These are phyloP conservation scores for Phytophthora hybrid DNA, from an alignment of 352 stramenopile species.

Conservation along the genomic window DNA sequence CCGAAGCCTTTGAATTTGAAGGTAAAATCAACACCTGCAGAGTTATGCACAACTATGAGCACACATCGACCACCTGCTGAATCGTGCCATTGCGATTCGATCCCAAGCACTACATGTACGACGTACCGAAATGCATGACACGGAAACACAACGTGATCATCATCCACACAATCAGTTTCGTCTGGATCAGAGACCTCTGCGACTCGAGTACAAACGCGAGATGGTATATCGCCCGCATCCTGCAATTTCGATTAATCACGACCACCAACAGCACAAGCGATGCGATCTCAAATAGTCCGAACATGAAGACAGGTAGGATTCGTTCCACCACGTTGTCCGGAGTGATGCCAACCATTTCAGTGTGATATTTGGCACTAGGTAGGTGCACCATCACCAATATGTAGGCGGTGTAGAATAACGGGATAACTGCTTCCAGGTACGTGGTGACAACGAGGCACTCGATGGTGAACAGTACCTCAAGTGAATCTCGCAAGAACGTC, in stretches of 20 bases:
- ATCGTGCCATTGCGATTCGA: background rate
- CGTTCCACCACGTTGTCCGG: background rate
- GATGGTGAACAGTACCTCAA: conserved; percentile 26
- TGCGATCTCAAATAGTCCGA: conserved; percentile 29
- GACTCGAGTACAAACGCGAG: conserved; percentile 55
- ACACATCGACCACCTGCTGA: background rate
- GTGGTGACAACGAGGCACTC: conserved; percentile 45
- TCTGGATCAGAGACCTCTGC: conserved; percentile 40
- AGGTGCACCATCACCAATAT: conserved; percentile 27
- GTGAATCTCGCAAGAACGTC: conserved; percentile 1
- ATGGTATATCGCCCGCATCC: conserved; percentile 30
- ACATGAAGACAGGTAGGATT: conserved; percentile 26
- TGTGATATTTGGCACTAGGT: conserved; percentile 26
- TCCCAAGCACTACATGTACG: background rate
- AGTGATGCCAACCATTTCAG: conserved; percentile 13
- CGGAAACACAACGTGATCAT: conserved; percentile 28
- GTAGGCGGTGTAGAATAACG: conserved; percentile 34
- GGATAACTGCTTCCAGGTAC: conserved; percentile 46
- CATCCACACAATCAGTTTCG: conserved; percentile 50
- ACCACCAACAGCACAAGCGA: conserved; percentile 21
- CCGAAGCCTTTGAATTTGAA: conserved; percentile 6
- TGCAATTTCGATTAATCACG: conserved; percentile 12
- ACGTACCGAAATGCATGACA: conserved; percentile 24
- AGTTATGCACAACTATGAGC: background rate
- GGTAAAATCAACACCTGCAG: background rate